A percentile compares a stretch with the other conserved stretches of the same genome.
phyloP scores from a whole-genome alignment of 2,329 filamentous ascomycete species.

The Penicillium sp. region DNA sequence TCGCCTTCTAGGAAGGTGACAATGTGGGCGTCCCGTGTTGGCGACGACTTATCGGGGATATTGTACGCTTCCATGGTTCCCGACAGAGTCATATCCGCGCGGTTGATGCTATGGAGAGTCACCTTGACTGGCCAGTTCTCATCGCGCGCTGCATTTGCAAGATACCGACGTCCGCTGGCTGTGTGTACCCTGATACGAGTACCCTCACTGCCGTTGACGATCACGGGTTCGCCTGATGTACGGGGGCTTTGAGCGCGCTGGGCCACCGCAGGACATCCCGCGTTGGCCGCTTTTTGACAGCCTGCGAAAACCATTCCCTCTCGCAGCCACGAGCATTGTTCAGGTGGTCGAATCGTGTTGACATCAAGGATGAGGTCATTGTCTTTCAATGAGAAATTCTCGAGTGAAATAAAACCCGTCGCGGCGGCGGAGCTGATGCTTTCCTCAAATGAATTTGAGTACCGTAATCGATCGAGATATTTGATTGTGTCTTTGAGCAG shows the following conservation, averaged over 20 bases:
- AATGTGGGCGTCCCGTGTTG: constrained; percentile 45
- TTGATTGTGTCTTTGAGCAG: constrained; percentile 54
- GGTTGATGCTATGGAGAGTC: constrained; percentile 58
- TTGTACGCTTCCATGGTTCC: constrained; percentile 68
- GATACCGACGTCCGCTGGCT: constrained; percentile 32
- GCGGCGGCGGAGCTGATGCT: constrained; percentile 49
- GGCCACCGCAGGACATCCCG: constrained; percentile 22
- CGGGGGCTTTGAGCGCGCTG: constrained; percentile 25
- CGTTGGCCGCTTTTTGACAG: constrained; percentile 52
- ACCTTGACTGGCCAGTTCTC: constrained; percentile 64
- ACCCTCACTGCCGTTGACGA: constrained; percentile 31
- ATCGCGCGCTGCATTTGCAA: constrained; percentile 35
- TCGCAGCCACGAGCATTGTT: constrained; percentile 56
- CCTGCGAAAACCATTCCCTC: constrained; percentile 57
- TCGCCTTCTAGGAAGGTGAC: constrained; percentile 64
- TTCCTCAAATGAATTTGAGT: constrained; percentile 49
- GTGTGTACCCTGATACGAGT: constrained; percentile 35
- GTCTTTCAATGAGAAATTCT: constrained; percentile 47
- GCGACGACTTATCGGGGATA: constrained; percentile 50
- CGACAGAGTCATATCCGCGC: constrained; percentile 54
- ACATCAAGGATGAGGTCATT: constrained; percentile 56
- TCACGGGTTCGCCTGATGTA: constrained; percentile 28
- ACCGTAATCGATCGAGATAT: constrained; percentile 55
- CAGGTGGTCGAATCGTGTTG: constrained; percentile 43
- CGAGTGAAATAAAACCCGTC: constrained; percentile 48